These are phyloP conservation scores for Aphanoascus verrucosus DNA, from an alignment of 2,329 filamentous ascomycete genomes.

Conservation along the genomic window DNA sequence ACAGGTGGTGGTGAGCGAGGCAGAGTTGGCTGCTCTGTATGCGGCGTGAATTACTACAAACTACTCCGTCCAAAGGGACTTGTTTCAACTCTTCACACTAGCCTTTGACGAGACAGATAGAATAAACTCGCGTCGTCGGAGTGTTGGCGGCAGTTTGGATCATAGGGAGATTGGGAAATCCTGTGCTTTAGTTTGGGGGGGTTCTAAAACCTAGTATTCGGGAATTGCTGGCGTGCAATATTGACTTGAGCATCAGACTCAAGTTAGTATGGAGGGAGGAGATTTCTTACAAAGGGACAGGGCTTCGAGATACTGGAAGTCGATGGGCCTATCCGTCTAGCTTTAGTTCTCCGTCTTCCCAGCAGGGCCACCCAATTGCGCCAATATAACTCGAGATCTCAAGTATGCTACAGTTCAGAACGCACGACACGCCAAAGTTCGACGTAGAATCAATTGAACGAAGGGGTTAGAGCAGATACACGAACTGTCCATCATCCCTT, in stretches of 20 bases:
- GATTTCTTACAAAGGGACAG: too few species aligned
- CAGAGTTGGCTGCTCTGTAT: conserved; percentile 10
- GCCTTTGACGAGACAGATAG: too few species aligned
- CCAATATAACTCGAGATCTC: not conserved
- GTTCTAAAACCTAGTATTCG: too few species aligned
- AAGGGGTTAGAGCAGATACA: not conserved
- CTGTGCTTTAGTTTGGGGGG: too few species aligned
- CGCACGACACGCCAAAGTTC: not conserved
- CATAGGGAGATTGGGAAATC: too few species aligned
- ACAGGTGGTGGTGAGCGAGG: conserved; percentile 37
- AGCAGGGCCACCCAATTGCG: not conserved
- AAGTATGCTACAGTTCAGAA: not conserved
- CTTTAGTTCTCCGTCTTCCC: not conserved
- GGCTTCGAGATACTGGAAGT: too few species aligned
- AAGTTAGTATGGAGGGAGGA: too few species aligned
- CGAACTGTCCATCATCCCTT: conserved; percentile 43
- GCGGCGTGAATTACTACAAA: conserved; percentile 1
- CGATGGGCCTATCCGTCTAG: too few species aligned
- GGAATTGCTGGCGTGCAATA: too few species aligned
- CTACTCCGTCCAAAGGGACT: not conserved
- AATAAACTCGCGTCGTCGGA: too few species aligned
- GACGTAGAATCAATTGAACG: not conserved
- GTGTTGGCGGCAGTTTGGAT: too few species aligned
- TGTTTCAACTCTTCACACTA: not conserved
- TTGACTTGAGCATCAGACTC: too few species aligned